phyloP scores from a whole-genome alignment of 2,329 filamentous ascomycete genomes.

The Curvularia eragrostidis region DNA sequence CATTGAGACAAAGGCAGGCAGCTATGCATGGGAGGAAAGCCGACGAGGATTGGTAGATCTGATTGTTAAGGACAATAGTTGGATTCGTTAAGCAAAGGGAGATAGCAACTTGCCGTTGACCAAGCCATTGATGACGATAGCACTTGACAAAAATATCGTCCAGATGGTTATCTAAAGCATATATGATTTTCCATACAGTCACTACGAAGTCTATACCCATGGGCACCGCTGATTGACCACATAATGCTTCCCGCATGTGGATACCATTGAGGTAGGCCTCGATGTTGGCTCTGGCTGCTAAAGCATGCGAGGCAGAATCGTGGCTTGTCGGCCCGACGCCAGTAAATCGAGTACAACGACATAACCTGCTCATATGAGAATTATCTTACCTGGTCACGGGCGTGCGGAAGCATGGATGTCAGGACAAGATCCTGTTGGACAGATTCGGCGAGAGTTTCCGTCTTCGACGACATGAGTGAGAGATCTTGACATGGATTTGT shows the following conservation, averaged over 20 bases:
- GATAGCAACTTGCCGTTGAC: neutral
- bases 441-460: slow-evolving; percentile 1
- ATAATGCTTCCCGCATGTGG: neutral
- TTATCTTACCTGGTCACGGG: neutral
- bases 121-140: slow-evolving; percentile 3
- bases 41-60: slow-evolving; percentile 45
- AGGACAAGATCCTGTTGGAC: too few species aligned
- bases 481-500: neutral
- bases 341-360: neutral
- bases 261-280: neutral
- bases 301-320: neutral
- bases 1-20: slow-evolving; percentile 57
- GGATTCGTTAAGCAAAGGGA: neutral
- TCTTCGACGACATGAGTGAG: neutral
- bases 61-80: neutral
- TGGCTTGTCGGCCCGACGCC: slow-evolving; percentile 6
- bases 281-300: neutral
- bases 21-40: slow-evolving; percentile 55
- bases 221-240: neutral
- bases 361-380: neutral
- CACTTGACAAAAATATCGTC: neutral
- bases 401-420: slow-evolving; percentile 2
- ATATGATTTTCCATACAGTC: neutral
- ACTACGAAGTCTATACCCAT: neutral
- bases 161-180: neutral